These are phyloP conservation scores for Tetraselmis chui DNA, from an alignment of 139 green algal species.

Conservation along the genomic window DNA sequence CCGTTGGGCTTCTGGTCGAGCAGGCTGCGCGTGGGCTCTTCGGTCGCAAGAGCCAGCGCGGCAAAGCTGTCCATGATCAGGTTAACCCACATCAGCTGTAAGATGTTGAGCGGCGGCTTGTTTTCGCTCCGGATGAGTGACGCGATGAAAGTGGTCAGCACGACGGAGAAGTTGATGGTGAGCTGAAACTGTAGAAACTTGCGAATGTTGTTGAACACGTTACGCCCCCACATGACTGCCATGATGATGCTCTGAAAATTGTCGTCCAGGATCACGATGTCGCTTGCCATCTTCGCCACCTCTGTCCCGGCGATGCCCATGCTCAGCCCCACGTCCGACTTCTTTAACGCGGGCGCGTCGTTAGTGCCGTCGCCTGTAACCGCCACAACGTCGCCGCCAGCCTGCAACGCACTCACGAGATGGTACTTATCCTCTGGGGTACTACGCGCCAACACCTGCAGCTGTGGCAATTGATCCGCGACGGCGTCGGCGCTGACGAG, in stretches of 20 bases:
- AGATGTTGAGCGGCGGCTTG: constrained; percentile 58
- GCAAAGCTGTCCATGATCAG: constrained; percentile 87
- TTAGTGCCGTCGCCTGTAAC: constrained; percentile 75
- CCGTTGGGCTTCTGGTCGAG: constrained; percentile 54
- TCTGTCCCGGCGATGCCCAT: constrained; percentile 74
- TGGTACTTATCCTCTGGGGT: constrained; percentile 84
- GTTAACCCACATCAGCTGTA: constrained; percentile 86
- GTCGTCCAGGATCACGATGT: constrained; percentile 89
- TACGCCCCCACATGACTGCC: constrained; percentile 79
- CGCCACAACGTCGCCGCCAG: not conserved
- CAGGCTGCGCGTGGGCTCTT: constrained; percentile 52
- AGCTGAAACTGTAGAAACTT: constrained; percentile 84
- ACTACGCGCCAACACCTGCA: constrained; percentile 88
- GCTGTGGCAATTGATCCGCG: constrained; percentile 58
- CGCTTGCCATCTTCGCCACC: constrained; percentile 73
- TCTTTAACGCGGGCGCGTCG: constrained; percentile 83
- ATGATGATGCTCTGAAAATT: constrained; percentile 75
- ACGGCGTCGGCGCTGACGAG: too few species aligned
- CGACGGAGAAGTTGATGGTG: constrained; percentile 68
- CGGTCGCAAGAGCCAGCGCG: constrained; percentile 70
- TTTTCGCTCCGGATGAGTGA: constrained; percentile 41
- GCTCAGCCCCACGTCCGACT: constrained; percentile 81
- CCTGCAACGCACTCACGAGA: constrained; percentile 45
- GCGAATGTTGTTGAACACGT: constrained; percentile 72
- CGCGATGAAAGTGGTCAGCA: constrained; percentile 51